phyloP scores from a whole-genome alignment of 345 rosid species.

The Moringa oleifera region DNA sequence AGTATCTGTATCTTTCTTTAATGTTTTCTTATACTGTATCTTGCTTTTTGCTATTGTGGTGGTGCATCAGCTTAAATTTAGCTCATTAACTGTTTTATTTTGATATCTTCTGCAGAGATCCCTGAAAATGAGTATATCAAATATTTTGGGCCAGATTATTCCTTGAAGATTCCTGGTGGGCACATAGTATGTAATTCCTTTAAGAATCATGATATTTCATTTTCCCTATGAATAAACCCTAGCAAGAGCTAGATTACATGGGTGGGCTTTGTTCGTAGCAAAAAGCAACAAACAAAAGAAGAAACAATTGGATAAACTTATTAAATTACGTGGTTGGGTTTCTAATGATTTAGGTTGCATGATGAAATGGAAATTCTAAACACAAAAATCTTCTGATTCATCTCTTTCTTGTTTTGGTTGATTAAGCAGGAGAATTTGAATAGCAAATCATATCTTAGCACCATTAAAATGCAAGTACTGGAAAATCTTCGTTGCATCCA shows the following conservation, averaged over 20 bases:
- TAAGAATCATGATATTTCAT: not conserved
- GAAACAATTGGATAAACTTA: too few relatives aligned
- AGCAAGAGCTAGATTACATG: not conserved
- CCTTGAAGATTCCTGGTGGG: constrained; percentile 78
- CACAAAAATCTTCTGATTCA: not conserved
- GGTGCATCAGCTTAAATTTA: too few relatives aligned
- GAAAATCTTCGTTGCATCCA: constrained; percentile 88
- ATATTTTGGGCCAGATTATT: constrained; percentile 82
- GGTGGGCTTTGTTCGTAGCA: not conserved
- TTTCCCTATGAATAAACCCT: not conserved
- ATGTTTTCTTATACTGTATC: too few relatives aligned
- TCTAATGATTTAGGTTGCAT: not conserved
- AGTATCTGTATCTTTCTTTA: too few relatives aligned
- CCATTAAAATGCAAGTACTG: constrained; percentile 82
- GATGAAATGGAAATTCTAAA: not conserved
- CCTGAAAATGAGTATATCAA: constrained; percentile 84
- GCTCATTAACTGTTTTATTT: too few relatives aligned
- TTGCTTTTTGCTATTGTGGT: too few relatives aligned
- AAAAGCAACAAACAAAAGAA: too few relatives aligned
- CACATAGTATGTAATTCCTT: constrained; percentile 52
- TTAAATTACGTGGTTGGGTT: not conserved
- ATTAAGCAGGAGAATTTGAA: constrained; percentile 78
- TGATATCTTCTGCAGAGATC: constrained; percentile 55
- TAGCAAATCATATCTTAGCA: constrained; percentile 76
- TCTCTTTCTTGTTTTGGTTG: constrained; percentile 12